Percentiles rank a stretch among this genome's conserved stretches.
Evolutionary conservation across 345 rosid genomes (phyloP).

Genomic region (Aegle marmelos): DNA sequence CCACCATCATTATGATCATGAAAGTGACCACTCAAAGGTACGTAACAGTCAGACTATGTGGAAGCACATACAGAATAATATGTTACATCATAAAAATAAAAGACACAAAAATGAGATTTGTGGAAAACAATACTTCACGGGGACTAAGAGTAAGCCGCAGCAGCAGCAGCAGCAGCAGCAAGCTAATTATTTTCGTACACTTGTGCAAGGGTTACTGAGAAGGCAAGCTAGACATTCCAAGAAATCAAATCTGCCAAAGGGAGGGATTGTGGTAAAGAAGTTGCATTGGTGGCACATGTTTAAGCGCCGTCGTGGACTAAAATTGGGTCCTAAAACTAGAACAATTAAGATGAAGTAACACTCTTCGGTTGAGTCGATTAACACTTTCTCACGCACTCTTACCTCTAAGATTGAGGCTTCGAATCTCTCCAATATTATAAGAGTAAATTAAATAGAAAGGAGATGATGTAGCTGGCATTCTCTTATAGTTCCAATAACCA

Average conservation of each 20-base stretch:
- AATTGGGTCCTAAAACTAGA: slow-evolving; percentile 26
- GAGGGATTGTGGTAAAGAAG: slow-evolving; percentile 3
- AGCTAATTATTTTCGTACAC: slow-evolving; percentile 38
- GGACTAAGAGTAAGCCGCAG: neutral
- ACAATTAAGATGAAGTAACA: neutral
- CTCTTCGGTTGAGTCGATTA: too few species aligned
- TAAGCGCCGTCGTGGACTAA: slow-evolving; percentile 34
- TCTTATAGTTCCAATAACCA: too few species aligned
- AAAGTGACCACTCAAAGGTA: neutral
- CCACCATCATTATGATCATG: slow-evolving; percentile 20
- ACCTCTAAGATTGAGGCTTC: too few species aligned
- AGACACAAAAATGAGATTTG: neutral
- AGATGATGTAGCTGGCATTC: too few species aligned
- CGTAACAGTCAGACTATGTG: slow-evolving; percentile 28
- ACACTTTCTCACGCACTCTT: too few species aligned
- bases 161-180: neutral
- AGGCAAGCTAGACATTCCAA: slow-evolving; percentile 42
- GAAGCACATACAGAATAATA: slow-evolving; percentile 31
- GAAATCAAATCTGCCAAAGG: slow-evolving; percentile 25
- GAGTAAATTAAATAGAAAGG: too few species aligned
- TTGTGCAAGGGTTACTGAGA: slow-evolving; percentile 42
- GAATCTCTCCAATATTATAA: too few species aligned
- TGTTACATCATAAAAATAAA: slow-evolving; percentile 21
- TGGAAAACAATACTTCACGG: slow-evolving; percentile 5
- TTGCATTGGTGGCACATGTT: slow-evolving; percentile 41